These are phyloP conservation scores for Iris macrosiphon DNA, from an alignment of 106 monocot genomes.

Conservation along the genomic window DNA sequence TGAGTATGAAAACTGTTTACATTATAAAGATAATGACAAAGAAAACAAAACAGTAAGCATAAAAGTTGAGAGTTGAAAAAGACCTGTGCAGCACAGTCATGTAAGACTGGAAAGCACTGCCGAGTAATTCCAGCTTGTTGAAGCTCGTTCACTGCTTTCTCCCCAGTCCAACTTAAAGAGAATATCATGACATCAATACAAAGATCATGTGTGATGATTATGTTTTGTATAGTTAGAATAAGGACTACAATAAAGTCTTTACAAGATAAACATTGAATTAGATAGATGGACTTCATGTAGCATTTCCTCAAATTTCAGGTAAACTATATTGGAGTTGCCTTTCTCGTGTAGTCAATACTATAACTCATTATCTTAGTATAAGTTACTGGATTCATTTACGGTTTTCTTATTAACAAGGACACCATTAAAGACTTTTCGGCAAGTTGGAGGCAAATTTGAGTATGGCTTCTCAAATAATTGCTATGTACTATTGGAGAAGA, in stretches of 20 bases:
- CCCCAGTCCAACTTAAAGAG: conserved; percentile 86
- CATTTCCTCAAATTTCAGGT: neutral
- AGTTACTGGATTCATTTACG: too few species aligned
- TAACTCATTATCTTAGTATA: too few species aligned
- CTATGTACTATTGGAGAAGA: too few species aligned
- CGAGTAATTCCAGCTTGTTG: conserved; percentile 72
- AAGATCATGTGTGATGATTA: neutral
- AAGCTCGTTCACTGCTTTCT: conserved; percentile 72
- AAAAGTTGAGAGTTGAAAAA: neutral
- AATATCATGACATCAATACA: conserved; percentile 1
- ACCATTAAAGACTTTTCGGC: too few species aligned
- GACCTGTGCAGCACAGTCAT: conserved; percentile 95
- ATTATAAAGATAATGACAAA: neutral
- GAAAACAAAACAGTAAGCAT: conserved; percentile 2
- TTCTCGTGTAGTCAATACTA: too few species aligned
- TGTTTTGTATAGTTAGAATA: neutral
- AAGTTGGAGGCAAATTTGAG: too few species aligned
- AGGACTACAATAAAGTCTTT: too few species aligned
- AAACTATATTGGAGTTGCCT: too few species aligned
- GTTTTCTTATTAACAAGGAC: too few species aligned
- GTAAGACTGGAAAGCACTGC: conserved; percentile 65
- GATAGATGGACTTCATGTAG: neutral
- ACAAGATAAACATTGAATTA: too few species aligned
- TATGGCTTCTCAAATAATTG: too few species aligned
- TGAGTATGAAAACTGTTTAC: neutral